Base-by-base conservation (phyloP, 257 asterid species). In the Cordia subcordata region DNA sequence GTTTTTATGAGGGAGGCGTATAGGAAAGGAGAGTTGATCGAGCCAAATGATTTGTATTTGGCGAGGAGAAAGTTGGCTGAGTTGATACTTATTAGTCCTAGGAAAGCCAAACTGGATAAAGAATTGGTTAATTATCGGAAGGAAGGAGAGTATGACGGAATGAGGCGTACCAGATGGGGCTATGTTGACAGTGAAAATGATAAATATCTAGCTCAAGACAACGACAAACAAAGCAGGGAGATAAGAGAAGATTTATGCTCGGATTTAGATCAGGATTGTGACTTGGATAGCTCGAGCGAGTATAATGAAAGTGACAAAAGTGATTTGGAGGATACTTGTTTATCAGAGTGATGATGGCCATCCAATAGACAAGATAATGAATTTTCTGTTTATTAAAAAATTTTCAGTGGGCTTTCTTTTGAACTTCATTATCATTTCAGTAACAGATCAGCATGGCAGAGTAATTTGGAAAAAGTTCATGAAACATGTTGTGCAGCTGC, bases 1-100 rank as follows among this genome's bases (percentile, higher is more conserved):
- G 93, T 90, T 50, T 90, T 90, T 63, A 81, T 90, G 62, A 83
- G 96, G 80, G 97, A 90, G 77, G 93, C 85, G 4, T 85, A 87
- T 76, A 81, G 49, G 84, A 90, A 85, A 66, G 97, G 97, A 33
- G 95, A 90, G 53, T 60, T 90, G 74, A 64, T 85, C 65, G 87
- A 82, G 57, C 86, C 87, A 0, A 90, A 87, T 63, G 90, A 73
- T 69, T 53, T 90, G 75, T 87, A 90, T 75, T 65, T 87, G 70
- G 96, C 96, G 0, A 81, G 96, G 84, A 85, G 93, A 78, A 87
- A 70, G 65, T 45, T 90, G 79, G 84, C 84, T 1, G 80, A 79
- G 15, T 73, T 90, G 78, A 81, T 80, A 12, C 72, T 85, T 53
- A 56, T 81, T 59, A 87, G 93, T 69, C 90, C 97, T 4, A 78